A percentile compares a stretch with the other conserved stretches of the same genome.
phyloP scores from a whole-genome alignment of 768 basidiomycete genomes.

The Leccinum barrowsii region DNA sequence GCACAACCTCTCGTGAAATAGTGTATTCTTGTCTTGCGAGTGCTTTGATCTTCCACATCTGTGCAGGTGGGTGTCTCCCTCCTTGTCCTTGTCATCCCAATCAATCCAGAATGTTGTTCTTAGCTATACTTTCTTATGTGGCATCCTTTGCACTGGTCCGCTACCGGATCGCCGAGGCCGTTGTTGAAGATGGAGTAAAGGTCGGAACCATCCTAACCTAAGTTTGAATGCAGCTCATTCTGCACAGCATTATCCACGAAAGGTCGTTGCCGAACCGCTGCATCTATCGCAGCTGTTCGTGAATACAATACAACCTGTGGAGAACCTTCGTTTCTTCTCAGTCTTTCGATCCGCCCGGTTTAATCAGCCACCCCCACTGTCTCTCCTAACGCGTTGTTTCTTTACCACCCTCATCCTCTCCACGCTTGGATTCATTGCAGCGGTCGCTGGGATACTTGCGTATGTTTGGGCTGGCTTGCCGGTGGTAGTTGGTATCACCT shows the following conservation, averaged over 20 bases:
- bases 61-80: constrained; percentile 20
- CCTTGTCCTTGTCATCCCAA: neutral
- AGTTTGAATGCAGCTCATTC: constrained; percentile 2
- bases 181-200: constrained; percentile 14
- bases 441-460: constrained; percentile 23
- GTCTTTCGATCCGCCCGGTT: neutral
- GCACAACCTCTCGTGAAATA: constrained; percentile 16
- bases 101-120: neutral
- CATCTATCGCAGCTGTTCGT: constrained; percentile 1
- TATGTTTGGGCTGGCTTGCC: constrained; percentile 27
- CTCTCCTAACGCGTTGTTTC: constrained; percentile 25
- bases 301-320: neutral
- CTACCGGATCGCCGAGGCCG: constrained; percentile 22
- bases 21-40: constrained; percentile 30
- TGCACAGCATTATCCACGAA: constrained; percentile 6
- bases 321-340: neutral
- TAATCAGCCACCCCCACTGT: constrained; percentile 11
- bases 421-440: constrained; percentile 23
- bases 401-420: constrained; percentile 24
- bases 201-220: constrained; percentile 3
- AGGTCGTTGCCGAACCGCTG: constrained; percentile 16
- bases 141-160: constrained; percentile 29
- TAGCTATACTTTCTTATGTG: constrained; percentile 27
- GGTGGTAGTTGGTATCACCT: constrained; percentile 24
- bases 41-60: constrained; percentile 30